Base-by-base conservation (phyloP, 2,329 filamentous ascomycete species). In the Sordariomycetes sp. region DNA sequence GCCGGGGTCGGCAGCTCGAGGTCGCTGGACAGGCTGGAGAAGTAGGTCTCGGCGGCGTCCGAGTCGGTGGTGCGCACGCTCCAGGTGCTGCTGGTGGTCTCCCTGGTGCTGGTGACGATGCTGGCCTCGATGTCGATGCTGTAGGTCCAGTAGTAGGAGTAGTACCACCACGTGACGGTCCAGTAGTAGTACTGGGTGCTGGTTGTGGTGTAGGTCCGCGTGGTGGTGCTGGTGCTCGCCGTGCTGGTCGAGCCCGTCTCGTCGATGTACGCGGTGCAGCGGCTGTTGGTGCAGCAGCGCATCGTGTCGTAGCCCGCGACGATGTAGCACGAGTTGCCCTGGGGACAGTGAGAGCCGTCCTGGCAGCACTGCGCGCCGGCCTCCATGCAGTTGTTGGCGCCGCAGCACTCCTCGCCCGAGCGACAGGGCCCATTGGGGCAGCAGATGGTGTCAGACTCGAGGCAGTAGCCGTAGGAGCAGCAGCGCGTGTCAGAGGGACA, bases 101-200 rank as follows among this genome's bases (percentile, higher is more conserved):
- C 36, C 16, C 28, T 33, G 7, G 33, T 33, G 8, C 40, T 46
- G 3, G 47, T 49, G 18, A 50, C 44, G 26, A 45, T 32, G 8
- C 38, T 45, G 25, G 37, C 39, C 9, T 42, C 38, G 24, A 44
- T 43, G 15, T 41, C 35, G 20, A 40, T 29, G n/a, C 16, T 32
- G 41, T 41, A 45, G 34, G 38, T 45, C 42, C 42, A 49, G 40
- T 50, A 49, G 33, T 44, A 48, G 26, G 34, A 41, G 26, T 42
- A 47, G 38, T 47, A 49, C 20, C 35, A 44, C 40, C 41, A 48
- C 20, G 42, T 46, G 16, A 43, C 31, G 14, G 44, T 48, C 31
- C 43, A 48, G 37, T 44, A 44, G 33, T 49, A 49, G 26, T 39
- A 38, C n/a, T 38, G 40, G 9, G 30, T 36, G 3, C 15, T 12